Evolutionary conservation across 257 asterid species (phyloP).

Genomic region (Ilex aquifolium): DNA sequence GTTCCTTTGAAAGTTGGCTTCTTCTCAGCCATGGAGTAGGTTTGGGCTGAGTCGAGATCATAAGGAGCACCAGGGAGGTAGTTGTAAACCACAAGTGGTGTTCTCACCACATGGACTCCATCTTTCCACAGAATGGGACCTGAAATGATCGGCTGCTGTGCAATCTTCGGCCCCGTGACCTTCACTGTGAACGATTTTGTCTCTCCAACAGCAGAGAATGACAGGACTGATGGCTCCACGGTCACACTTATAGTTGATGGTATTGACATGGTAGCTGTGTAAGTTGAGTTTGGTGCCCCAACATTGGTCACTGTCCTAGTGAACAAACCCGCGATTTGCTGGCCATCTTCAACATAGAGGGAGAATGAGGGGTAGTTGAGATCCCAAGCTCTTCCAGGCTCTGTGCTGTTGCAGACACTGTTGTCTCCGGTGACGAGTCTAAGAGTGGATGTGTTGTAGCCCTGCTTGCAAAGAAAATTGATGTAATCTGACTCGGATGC

Average conservation of each 20-base stretch:
- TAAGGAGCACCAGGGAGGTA: slow-evolving; percentile 33
- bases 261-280: slow-evolving; percentile 17
- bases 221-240: slow-evolving; percentile 36
- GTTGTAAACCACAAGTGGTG: slow-evolving; percentile 45
- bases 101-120: slow-evolving; percentile 33
- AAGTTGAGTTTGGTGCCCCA: slow-evolving; percentile 37
- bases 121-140: slow-evolving; percentile 43
- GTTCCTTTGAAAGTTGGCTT: background rate
- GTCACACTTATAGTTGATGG: slow-evolving; percentile 10
- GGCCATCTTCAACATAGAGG: slow-evolving; percentile 34
- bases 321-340: slow-evolving; percentile 24
- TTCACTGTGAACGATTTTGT: slow-evolving; percentile 38
- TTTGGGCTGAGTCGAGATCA: background rate
- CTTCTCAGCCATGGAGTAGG: background rate
- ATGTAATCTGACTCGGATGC: slow-evolving; percentile 37
- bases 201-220: slow-evolving; percentile 42
- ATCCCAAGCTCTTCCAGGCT: slow-evolving; percentile 44
- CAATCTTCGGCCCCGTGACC: slow-evolving; percentile 38
- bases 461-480: slow-evolving; percentile 50
- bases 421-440: slow-evolving; percentile 41
- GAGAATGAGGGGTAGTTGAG: slow-evolving; percentile 51
- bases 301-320: slow-evolving; percentile 38
- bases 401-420: slow-evolving; percentile 23
- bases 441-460: slow-evolving; percentile 35
- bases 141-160: slow-evolving; percentile 44